Percentiles rank a stretch among this genome's conserved stretches.
These are phyloP conservation scores for Alternaria rosae DNA, from an alignment of 2,329 filamentous ascomycete genomes.

Conservation along the genomic window DNA sequence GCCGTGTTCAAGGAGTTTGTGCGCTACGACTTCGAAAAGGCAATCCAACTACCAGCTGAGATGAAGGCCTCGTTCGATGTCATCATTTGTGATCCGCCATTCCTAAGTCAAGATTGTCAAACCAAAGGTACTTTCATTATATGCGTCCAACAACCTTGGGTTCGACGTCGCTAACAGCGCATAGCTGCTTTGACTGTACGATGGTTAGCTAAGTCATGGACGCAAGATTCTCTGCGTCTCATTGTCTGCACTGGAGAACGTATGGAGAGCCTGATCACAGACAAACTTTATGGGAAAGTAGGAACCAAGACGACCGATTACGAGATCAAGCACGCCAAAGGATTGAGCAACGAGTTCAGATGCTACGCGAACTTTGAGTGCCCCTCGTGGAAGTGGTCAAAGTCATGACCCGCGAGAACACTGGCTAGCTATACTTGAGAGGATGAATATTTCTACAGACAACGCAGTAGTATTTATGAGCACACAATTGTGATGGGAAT, in stretches of 20 bases:
- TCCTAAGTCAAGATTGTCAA: slow-evolving; percentile 81
- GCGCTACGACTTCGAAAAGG: slow-evolving; percentile 76
- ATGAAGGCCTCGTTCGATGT: slow-evolving; percentile 72
- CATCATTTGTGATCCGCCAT: slow-evolving; percentile 80
- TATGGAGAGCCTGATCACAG: slow-evolving; percentile 68
- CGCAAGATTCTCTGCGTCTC: slow-evolving; percentile 51
- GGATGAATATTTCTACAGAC: neutral
- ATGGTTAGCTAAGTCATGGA: slow-evolving; percentile 69
- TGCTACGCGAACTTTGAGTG: slow-evolving; percentile 83
- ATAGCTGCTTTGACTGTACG: slow-evolving; percentile 75
- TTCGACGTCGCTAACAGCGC: slow-evolving; percentile 14
- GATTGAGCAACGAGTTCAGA: slow-evolving; percentile 80
- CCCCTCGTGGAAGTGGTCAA: slow-evolving; percentile 51
- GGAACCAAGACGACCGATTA: slow-evolving; percentile 72
- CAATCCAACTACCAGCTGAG: slow-evolving; percentile 68
- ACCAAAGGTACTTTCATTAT: slow-evolving; percentile 66
- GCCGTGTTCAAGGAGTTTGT: slow-evolving; percentile 76
- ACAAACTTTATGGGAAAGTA: slow-evolving; percentile 70
- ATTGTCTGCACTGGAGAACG: slow-evolving; percentile 81
- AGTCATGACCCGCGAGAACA: slow-evolving; percentile 12
- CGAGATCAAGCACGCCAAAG: slow-evolving; percentile 72
- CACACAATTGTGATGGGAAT: neutral
- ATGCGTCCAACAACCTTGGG: neutral
- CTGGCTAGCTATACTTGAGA: neutral
- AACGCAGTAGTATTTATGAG: neutral